phyloP scores from a whole-genome alignment of 1,284 basidiomycete genomes.

The Sphagnurus paluster region DNA sequence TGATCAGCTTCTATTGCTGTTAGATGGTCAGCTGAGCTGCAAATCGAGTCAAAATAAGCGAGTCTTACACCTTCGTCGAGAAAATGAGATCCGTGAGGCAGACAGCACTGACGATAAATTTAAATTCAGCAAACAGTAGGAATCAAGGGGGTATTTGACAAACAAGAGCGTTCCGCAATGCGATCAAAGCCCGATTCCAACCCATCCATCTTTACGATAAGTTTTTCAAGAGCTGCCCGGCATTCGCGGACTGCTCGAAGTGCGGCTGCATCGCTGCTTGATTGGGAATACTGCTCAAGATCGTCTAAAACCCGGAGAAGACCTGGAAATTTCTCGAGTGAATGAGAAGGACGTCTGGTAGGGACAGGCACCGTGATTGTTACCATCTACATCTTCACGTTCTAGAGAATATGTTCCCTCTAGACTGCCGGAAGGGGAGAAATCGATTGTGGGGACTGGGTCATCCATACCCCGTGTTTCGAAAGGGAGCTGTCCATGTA shows the following conservation, averaged over 20 bases:
- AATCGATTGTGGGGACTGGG: slow-evolving; percentile 73
- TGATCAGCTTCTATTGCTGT: slow-evolving; percentile 69
- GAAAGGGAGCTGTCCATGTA: slow-evolving; percentile 81
- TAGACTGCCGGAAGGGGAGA: slow-evolving; percentile 61
- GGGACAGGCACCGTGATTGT: slow-evolving; percentile 9
- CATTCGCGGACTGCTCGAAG: slow-evolving; percentile 64
- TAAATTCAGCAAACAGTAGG: slow-evolving; percentile 6
- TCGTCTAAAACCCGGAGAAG: slow-evolving; percentile 66
- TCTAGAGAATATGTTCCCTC: slow-evolving; percentile 64
- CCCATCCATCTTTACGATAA: slow-evolving; percentile 74
- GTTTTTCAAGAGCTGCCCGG: slow-evolving; percentile 59
- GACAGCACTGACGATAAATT: slow-evolving; percentile 59
- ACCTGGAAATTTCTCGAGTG: slow-evolving; percentile 36
- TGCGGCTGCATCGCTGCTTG: slow-evolving; percentile 44
- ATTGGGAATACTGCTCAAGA: slow-evolving; percentile 55
- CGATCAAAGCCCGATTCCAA: slow-evolving; percentile 77
- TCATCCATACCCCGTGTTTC: slow-evolving; percentile 76
- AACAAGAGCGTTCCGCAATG: slow-evolving; percentile 78
- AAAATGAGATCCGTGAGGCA: slow-evolving; percentile 62
- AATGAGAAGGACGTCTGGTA: slow-evolving; percentile 1
- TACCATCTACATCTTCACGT: slow-evolving; percentile 73
- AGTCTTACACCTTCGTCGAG: slow-evolving; percentile 66
- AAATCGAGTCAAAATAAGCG: slow-evolving; percentile 7
- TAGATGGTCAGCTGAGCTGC: slow-evolving; percentile 13
- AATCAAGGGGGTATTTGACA: slow-evolving; percentile 31